Evolutionary conservation across 1,284 basidiomycete species (phyloP), one percentile per base, ranked within the genome.

Genomic region (Cutaneotrichosporon dermatis): DNA sequence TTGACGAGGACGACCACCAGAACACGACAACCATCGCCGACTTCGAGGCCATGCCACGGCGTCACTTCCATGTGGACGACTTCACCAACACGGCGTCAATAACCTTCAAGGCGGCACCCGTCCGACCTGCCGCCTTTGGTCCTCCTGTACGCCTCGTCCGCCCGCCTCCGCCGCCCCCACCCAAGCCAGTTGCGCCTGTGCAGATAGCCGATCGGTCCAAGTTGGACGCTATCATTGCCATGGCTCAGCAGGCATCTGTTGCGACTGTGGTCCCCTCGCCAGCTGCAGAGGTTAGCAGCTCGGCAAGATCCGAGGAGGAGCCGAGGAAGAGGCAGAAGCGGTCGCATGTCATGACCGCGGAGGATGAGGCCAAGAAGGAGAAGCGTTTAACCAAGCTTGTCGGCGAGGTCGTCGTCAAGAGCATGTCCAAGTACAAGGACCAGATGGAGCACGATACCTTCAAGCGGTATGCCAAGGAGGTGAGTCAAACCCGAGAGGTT

Each of bases 381-480:
- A 93, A 90, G 82, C 80, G 84, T 66, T 76, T 97, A 63, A 76
- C 86, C 66, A 92, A 91, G 75, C 82, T 97, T 25, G 85, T 99
- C 7, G 89, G 92, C 25, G 86, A 87, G 12, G 83, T 96, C 2
- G 94, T 98, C 36, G 95, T 99, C 43, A 88, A 86, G 73, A 86
- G 83, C 61, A 92, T 98, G 90, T 90, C 88, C 55, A 95, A 93
- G 79, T 87, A 96, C 75, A 84, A 86, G 65, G 83, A 88, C 58
- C 80, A 86, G 59, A 83, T 98, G 78, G 88, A 90, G 58, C 84
- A 86, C 58, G 92, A 96, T 4, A 79, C 83, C 55, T 98, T 99
- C 83, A 99, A 99, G 82, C 88, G 88, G 71, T 87, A 96, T 71
- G 95, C 96, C 6, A 92, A 92, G 73, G 92, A 98, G 84, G 93